These are phyloP conservation scores for Xylaria sp. DNA, from an alignment of 495 filamentous ascomycete species.

Conservation along the genomic window DNA sequence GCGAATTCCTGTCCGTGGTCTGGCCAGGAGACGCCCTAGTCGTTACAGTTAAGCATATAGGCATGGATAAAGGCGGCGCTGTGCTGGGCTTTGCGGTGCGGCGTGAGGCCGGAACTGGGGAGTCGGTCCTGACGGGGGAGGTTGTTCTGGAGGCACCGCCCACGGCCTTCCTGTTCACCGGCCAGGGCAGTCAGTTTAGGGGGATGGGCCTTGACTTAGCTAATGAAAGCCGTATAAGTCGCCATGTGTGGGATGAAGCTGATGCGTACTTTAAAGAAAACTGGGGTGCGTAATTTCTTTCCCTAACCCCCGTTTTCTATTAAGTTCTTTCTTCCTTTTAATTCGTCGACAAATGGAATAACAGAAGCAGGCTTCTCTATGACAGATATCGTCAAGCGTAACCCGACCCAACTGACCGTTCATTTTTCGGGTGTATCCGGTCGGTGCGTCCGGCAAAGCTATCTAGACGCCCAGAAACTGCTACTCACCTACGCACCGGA, in stretches of 20 bases:
- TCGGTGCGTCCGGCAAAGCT: constrained; percentile 87
- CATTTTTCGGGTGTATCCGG: constrained; percentile 87
- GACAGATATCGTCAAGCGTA: constrained; percentile 89
- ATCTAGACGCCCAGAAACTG: constrained; percentile 61
- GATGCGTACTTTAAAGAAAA: constrained; percentile 91
- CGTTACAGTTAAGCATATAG: constrained; percentile 81
- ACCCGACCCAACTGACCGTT: constrained; percentile 89
- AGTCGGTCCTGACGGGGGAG: constrained; percentile 82
- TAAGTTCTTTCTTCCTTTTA: not conserved
- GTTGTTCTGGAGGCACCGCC: constrained; percentile 89
- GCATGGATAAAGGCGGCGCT: constrained; percentile 87
- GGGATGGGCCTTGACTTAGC: constrained; percentile 96
- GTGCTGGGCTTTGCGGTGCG: constrained; percentile 83
- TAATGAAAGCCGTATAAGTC: constrained; percentile 77
- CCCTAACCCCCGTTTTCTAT: not conserved
- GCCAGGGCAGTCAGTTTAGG: constrained; percentile 88
- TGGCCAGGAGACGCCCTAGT: constrained; percentile 83
- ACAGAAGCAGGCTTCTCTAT: constrained; percentile 70
- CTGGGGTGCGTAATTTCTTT: constrained; percentile 64
- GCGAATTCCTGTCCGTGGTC: constrained; percentile 85
- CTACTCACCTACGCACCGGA: too few species aligned
- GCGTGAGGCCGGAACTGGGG: constrained; percentile 78
- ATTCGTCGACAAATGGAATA: constrained; percentile 40
- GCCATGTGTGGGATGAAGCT: constrained; percentile 87
- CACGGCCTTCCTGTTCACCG: constrained; percentile 86